These are phyloP conservation scores for Phialophora chinensis DNA, from an alignment of 2,329 filamentous ascomycete genomes.

Conservation along the genomic window DNA sequence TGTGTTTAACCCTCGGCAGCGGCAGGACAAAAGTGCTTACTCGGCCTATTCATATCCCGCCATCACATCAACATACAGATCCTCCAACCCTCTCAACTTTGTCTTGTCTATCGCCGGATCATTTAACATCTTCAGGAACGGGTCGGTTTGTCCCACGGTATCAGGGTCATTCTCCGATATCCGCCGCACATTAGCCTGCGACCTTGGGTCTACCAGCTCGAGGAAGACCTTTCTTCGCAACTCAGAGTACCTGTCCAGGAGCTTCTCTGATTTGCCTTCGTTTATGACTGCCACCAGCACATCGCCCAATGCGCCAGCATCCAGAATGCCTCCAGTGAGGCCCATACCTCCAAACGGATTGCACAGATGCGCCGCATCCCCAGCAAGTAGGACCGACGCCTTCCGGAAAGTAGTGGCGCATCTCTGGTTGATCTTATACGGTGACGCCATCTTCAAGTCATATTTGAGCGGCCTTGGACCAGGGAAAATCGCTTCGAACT, in stretches of 20 bases:
- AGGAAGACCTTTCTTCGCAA: constrained; percentile 48
- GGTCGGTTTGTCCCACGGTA: constrained; percentile 44
- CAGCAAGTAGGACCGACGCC: constrained; percentile 23
- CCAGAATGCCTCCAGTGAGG: constrained; percentile 67
- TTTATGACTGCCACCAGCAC: constrained; percentile 50
- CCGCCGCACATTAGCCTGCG: constrained; percentile 50
- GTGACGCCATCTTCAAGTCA: constrained; percentile 24
- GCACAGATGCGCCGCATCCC: constrained; percentile 42
- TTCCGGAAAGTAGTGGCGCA: constrained; percentile 20
- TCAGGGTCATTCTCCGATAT: constrained; percentile 45
- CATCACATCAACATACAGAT: constrained; percentile 21
- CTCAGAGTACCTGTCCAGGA: constrained; percentile 52
- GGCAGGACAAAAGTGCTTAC: not conserved
- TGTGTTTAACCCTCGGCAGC: not conserved
- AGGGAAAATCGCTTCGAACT: constrained; percentile 44
- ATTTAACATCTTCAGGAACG: constrained; percentile 44
- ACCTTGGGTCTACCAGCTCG: constrained; percentile 48
- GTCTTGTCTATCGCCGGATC: constrained; percentile 20
- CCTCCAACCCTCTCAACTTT: constrained; percentile 15
- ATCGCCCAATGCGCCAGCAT: constrained; percentile 66
- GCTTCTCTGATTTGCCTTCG: constrained; percentile 45
- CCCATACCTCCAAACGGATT: constrained; percentile 65
- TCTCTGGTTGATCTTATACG: constrained; percentile 26
- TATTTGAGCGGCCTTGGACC: constrained; percentile 37
- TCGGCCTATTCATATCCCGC: constrained; percentile 6